Evolutionary conservation across 345 rosid species (phyloP), one percentile per base, ranked within the genome.

Genomic region (Sisymbrium altissimum): DNA sequence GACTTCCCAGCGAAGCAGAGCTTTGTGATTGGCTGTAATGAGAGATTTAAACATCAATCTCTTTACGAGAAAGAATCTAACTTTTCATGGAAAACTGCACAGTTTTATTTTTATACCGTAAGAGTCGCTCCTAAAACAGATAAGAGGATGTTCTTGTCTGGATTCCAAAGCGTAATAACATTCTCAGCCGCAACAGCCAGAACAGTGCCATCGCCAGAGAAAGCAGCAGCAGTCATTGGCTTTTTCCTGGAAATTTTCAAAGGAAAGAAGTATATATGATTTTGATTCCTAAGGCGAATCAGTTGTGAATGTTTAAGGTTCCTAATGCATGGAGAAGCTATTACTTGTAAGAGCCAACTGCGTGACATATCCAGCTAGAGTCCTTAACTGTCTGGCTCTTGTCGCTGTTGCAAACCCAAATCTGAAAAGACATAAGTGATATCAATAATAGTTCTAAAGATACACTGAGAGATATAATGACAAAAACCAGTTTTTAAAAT

Each of bases 151-250:
- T 92, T 92, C 73, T 76, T 82, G 58, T 83, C 85, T 4, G 97
- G 96, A 71, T 95, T 91, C 99, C 99, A 92, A 52, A 95, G 79
- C 7, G 98, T 95, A 66, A 95, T 87, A 46, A 84, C 81, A 72
- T 89, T 87, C 82, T 92, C 97, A 54, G 97, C 98, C 0, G 97
- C 97, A 85, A 92, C 92, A 56, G 98, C 99, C 6, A 95, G 92
- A 73, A 95, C 93, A 71, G 97, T 84, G 82, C 99, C 99, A 82
- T 95, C 99, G 1, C 83, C 80, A 71, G 99, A 95, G 83, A 95
- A 95, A 40, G 94, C 78, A 65, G 96, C 99, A 71, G 99, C 97
- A 30, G 96, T 90, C 96, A 92, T 84, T 18, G 92, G 90, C 79
- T 78, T 89, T 76, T 84, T 95, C 70, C 99, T 95, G 86, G 68